Percentiles rank a stretch among this genome's conserved stretches.
Evolutionary conservation across 495 filamentous ascomycete species (phyloP).

Genomic region (Hypoxylon intermedium): DNA sequence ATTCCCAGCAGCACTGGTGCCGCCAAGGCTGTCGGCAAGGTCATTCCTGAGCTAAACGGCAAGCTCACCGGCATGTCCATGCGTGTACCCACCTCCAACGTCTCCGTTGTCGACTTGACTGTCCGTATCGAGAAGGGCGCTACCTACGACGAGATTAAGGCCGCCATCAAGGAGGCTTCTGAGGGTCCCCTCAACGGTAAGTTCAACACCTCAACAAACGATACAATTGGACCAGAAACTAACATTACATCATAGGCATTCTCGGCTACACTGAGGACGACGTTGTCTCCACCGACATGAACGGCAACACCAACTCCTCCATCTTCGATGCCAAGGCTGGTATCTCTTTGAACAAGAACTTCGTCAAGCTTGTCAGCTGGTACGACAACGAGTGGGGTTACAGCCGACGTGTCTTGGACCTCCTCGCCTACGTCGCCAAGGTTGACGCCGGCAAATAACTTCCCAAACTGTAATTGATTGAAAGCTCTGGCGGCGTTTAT

Average conservation of each 20-base stretch:
- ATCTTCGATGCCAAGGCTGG: slow-evolving; percentile 99
- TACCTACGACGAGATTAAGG: slow-evolving; percentile 94
- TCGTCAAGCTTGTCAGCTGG: slow-evolving; percentile 98
- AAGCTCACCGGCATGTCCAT: slow-evolving; percentile 99
- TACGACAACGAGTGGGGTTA: slow-evolving; percentile 93
- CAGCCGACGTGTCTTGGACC: slow-evolving; percentile 97
- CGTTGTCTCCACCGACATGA: slow-evolving; percentile 90
- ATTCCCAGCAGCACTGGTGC: slow-evolving; percentile 99
- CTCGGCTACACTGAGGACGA: slow-evolving; percentile 97
- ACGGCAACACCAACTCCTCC: slow-evolving; percentile 88
- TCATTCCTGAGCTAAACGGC: slow-evolving; percentile 95
- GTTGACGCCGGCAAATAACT: slow-evolving; percentile 66
- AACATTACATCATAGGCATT: slow-evolving; percentile 65
- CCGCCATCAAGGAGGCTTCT: slow-evolving; percentile 84
- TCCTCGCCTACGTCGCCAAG: slow-evolving; percentile 90
- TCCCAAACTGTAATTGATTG: slow-evolving; percentile 67
- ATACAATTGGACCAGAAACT: slow-evolving; percentile 34
- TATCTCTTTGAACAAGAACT: slow-evolving; percentile 97
- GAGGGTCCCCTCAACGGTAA: slow-evolving; percentile 84
- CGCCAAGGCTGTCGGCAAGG: slow-evolving; percentile 99
- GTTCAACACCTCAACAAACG: slow-evolving; percentile 34
- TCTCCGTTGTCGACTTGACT: slow-evolving; percentile 98
- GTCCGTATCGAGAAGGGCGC: slow-evolving; percentile 89
- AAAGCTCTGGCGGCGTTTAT: slow-evolving; percentile 27
- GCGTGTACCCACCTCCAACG: slow-evolving; percentile 98